These are phyloP conservation scores for Tinospora cordifolia DNA, from an alignment of 164 flowering plant genomes.

Conservation along the genomic window DNA sequence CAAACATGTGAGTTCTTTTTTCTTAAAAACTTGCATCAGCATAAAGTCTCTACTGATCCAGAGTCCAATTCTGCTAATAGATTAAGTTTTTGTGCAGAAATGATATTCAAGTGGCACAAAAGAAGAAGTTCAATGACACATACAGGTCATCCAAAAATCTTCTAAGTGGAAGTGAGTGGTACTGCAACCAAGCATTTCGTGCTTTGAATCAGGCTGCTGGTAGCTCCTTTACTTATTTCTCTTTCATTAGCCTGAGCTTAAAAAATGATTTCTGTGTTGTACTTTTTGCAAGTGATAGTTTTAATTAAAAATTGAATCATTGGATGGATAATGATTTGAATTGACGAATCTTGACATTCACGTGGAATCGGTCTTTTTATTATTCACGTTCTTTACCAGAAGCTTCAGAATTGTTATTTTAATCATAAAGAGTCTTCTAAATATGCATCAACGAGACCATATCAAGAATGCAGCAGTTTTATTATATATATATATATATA, in stretches of 20 bases:
- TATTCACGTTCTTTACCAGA: no score
- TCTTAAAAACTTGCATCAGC: not conserved
- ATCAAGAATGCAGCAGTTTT: no score
- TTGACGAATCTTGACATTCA: no score
- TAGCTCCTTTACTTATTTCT: conserved; percentile 17
- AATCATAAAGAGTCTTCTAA: no score
- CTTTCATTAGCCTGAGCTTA: not conserved
- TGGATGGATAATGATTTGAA: no score
- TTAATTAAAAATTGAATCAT: no score
- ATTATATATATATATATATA: no score
- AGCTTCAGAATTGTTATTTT: no score
- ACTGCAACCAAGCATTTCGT: conserved; percentile 93
- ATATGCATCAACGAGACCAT: no score
- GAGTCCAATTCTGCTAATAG: conserved; percentile 10
- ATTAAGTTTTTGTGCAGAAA: conserved; percentile 33
- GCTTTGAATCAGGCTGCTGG: conserved; percentile 97
- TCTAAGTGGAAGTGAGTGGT: conserved; percentile 84
- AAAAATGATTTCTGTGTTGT: not conserved
- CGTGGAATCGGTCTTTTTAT: no score
- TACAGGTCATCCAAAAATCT: conserved; percentile 63
- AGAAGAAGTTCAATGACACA: conserved; percentile 83
- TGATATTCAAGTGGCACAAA: conserved; percentile 71
- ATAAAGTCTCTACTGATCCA: not conserved
- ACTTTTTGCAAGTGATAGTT: no score
- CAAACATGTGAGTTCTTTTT: conserved; percentile 64